Conservation (phyloP, 192 early-diverging fungal genomes). For the Helicostylum pulchrum region DNA sequence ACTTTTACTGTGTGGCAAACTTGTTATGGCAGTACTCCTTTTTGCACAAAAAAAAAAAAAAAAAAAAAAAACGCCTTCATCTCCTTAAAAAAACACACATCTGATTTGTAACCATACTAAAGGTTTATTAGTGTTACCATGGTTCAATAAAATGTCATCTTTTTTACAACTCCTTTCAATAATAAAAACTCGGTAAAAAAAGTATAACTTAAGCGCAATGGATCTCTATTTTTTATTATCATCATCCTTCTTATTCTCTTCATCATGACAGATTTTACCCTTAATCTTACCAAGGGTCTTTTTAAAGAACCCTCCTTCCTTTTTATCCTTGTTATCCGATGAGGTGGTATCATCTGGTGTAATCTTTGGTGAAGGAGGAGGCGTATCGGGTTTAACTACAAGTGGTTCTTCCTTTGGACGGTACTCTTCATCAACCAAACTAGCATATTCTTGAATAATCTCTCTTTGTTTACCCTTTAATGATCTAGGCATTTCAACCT, state of each 20-base stretch:
- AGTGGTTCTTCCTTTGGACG: conserved; percentile 12
- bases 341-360: conserved; percentile 28
- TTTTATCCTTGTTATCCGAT: conserved; percentile 17
- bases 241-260: conserved; percentile 33
- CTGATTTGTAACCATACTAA: too few relatives aligned
- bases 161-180: too few relatives aligned
- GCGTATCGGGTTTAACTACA: conserved; percentile 5
- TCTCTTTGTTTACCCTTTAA: conserved; percentile 49
- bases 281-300: conserved; percentile 56
- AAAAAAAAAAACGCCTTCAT: too few relatives aligned
- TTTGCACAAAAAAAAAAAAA: too few relatives aligned
- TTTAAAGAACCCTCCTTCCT: conserved; percentile 54
- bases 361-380: conserved; percentile 12
- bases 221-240: conserved; percentile 23
- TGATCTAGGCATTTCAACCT: conserved; percentile 75
- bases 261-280: conserved; percentile 49
- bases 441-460: conserved; percentile 62
- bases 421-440: conserved; percentile 38
- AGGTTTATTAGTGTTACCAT: too few relatives aligned
- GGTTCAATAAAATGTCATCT: too few relatives aligned
- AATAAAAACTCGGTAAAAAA: too few relatives aligned
- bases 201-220: too few relatives aligned
- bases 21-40: too few relatives aligned
- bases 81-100: too few relatives aligned
- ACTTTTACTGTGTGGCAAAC: too few relatives aligned